Conservation (phyloP, 176 grass and related monocot genomes). For the barley (Hordeum vulgare) region MorexV3_pseudomolecules_assembly NC_058523.1:535074359-535074858, state of each 20-base stretch:
- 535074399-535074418: background rate
- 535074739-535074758: background rate
- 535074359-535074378: background rate
- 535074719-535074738: background rate
- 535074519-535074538: conserved; percentile 13
- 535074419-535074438: conserved; percentile 24
- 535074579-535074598: background rate
- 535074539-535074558: conserved; percentile 23
- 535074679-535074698: too few species aligned
- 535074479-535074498: background rate
- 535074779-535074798: conserved; percentile 15
- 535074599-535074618: background rate
- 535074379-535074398: conserved; percentile 29
- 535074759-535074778: conserved; percentile 21
- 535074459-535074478: background rate
- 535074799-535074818: background rate
- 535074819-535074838: background rate
- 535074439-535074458: conserved; percentile 3
- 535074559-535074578: conserved; percentile 10
- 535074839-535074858: background rate
- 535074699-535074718: too few species aligned
- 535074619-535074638: background rate
- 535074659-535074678: background rate
- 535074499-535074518: conserved; percentile 14
- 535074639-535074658: background rate